Evolutionary conservation across 1,139 yeast genomes (phyloP).

Genomic region (Pichia sp.): DNA sequence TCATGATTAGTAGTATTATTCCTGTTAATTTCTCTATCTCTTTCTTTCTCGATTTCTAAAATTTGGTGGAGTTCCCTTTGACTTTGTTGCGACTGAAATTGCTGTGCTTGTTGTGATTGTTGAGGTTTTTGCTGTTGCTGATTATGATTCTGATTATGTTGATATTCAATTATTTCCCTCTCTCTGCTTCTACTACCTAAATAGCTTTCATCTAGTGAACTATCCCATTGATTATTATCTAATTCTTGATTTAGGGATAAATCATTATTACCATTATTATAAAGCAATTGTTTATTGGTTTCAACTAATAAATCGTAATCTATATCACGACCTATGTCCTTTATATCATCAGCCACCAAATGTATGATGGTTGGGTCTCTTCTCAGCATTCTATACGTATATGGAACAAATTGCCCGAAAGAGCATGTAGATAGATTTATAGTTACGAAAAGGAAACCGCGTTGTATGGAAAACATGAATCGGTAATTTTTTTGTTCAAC

Average conservation of each 20-base stretch:
- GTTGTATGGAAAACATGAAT: background rate
- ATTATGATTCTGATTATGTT: background rate
- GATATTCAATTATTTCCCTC: constrained; percentile 1
- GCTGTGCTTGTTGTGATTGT: background rate
- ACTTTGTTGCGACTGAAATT: background rate
- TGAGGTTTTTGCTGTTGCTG: background rate
- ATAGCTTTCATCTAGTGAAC: constrained; percentile 15
- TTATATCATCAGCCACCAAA: constrained; percentile 30
- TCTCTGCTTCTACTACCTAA: constrained; percentile 11
- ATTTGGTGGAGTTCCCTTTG: background rate
- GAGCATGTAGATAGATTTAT: no score
- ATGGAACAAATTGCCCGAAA: no score
- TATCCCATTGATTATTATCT: constrained; percentile 15
- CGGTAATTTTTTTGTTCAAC: background rate
- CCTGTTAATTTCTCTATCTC: background rate
- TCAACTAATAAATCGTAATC: background rate
- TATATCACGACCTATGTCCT: constrained; percentile 20
- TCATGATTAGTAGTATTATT: background rate
- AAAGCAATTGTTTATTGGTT: background rate
- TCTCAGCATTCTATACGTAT: constrained; percentile 24
- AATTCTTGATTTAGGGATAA: constrained; percentile 3
- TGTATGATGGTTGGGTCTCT: constrained; percentile 31
- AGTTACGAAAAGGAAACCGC: background rate
- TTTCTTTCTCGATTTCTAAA: background rate
- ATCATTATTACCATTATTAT: background rate